Base-by-base conservation (phyloP, 2,329 filamentous ascomycete genomes). In the Ceratocystis huliohia region DNA sequence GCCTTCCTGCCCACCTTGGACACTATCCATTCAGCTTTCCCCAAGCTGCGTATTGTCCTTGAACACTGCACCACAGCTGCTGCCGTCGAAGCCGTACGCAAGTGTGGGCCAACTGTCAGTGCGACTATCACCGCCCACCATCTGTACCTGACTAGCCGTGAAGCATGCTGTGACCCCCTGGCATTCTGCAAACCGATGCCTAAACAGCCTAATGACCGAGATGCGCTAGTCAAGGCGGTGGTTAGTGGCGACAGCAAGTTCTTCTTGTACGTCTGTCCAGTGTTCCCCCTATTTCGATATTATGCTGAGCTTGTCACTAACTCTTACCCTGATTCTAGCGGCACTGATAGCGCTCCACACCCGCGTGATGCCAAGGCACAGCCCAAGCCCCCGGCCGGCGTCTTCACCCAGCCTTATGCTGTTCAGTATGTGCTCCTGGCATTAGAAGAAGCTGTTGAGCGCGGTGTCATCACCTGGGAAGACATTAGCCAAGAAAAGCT, bases 21-120 rank as follows among this genome's bases (percentile, higher is more conserved):
- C 69, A 81, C 82, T 20, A 82, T 97, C 1, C 89, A 96, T 72
- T 76, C 81, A 25, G 80, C 80, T 30, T 96, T 95, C 74, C 92
- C 93, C 1, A 79, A 81, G 22, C 79, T 95, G 53, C 82, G 81
- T 48, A 85, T 87, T 68, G 78, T 89, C 28, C 75, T 94, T 61
- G 89, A 96, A 78, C 92, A 96, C 77, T 95, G 90, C 79, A 92
- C 91, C 10, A 95, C 91, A 0, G 86, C 85, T 0, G 89, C 88
- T 0, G 92, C 91, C 0, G 80, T 96, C 3, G 84, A 88, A 69
- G 86, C 90, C 0, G 92, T 96, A 45, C 81, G 82, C 70, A 79
- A 83, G 15, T 95, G 91, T 72, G 90, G 91, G 0, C 82, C 86
- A 20, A 88, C 83, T 2, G 93, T 96, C 28, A 87, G 83, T 0